phyloP scores from a whole-genome alignment of 257 asterid species.

The Rhazya stricta region DNA sequence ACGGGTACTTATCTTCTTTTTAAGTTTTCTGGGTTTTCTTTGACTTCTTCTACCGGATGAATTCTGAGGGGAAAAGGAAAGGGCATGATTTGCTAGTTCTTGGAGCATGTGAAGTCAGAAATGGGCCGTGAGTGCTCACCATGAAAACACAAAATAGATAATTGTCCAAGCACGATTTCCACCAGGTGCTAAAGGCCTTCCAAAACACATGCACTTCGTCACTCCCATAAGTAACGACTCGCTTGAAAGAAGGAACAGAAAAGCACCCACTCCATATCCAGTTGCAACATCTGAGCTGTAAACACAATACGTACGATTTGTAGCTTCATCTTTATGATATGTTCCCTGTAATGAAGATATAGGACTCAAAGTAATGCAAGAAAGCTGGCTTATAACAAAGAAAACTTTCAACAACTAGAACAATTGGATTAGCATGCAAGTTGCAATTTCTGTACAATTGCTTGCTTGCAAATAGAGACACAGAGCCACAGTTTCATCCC shows the following conservation, averaged over 20 bases:
- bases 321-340: conserved; percentile 36
- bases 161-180: conserved; percentile 92
- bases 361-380: neutral
- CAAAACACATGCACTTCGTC: conserved; percentile 92
- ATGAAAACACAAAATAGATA: conserved; percentile 67
- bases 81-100: neutral
- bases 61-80: neutral
- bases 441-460: neutral
- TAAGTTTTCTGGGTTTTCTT: neutral
- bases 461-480: neutral
- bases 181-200: conserved; percentile 78
- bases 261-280: conserved; percentile 91
- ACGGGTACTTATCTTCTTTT: neutral
- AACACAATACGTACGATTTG: conserved; percentile 79
- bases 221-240: conserved; percentile 89
- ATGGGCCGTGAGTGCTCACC: conserved; percentile 33
- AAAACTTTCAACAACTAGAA: neutral
- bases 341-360: conserved; percentile 50
- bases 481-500: neutral
- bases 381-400: neutral
- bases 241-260: conserved; percentile 85
- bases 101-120: neutral
- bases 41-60: too few relatives aligned
- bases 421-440: neutral
- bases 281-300: conserved; percentile 85